Evolutionary conservation across 805 yeast genomes (phyloP), one percentile per base, ranked within the genome.

Genomic region (Nakazawaea siamensis): DNA sequence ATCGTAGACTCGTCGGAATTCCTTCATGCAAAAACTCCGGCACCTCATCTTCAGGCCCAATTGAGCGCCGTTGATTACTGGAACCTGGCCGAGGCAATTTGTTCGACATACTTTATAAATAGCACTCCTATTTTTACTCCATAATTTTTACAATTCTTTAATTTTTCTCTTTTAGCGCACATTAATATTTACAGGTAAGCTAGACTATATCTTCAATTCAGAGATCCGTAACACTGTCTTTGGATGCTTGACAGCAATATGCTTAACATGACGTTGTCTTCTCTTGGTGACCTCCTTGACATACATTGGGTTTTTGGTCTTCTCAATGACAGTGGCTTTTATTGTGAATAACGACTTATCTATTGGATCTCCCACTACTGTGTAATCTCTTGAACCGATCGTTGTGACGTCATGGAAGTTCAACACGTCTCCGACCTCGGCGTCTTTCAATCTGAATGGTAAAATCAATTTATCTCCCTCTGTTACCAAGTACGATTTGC

Each of bases 401-500:
- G 86, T 77, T 12, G 80, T 72, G 24, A 90, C 87, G 47, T 86
- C 79, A 42, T 73, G 75, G 52, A 92, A 69, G 31, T 67, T 60
- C 34, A 92, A 63, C n/a, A 66, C 65, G 55, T 88, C 96, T 14
- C 99, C 98, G 4, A 90, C 78, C 34, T 76, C 68, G 9, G 80
- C 92, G 35, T 75, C 72, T 48, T 76, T 80, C 64, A 92, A 52
- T 43, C 76, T 72, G 57, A 73, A 88, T 3, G 97, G 96, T 26
- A 92, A 58, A 17, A 76, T 70, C 34, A 92, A 71, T 44, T 68
- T 71, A 56, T 92, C 99, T 16, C 99, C 99, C 45, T 79, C 74
- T 18, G 97, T 87, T 13, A 92, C 92, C 42, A 92, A 64, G 51
- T 84, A 87, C 28, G 92, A 85, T 57, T 86, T 76, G 57, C 80